Evolutionary conservation across 805 yeast genomes (phyloP).

Genomic region (Middelhovenomyces tepae): DNA sequence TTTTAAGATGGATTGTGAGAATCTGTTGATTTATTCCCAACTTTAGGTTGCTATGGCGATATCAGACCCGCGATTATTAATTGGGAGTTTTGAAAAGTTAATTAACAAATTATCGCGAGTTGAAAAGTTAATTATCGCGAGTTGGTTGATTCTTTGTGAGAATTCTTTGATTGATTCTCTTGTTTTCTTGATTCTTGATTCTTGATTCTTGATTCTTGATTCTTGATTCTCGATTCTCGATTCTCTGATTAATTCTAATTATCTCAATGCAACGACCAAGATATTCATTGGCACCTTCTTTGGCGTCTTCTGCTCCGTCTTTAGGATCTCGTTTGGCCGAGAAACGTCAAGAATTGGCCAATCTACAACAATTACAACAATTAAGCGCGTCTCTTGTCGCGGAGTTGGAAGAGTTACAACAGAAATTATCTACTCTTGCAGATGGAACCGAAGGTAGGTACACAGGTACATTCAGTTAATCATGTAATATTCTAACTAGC

Average conservation of each 20-base stretch:
- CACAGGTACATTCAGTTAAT: no score
- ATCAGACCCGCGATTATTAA: no score
- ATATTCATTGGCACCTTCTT: background rate
- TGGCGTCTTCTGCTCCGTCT: conserved; percentile 14
- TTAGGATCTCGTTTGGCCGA: conserved; percentile 30
- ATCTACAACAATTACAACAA: conserved; percentile 38
- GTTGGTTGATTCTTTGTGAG: background rate
- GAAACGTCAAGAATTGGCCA: conserved; percentile 43
- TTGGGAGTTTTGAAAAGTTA: no score
- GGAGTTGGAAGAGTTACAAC: conserved; percentile 42
- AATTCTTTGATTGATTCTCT: no score
- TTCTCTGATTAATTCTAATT: background rate
- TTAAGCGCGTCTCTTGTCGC: conserved; percentile 38
- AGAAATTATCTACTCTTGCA: conserved; percentile 39
- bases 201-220: background rate
- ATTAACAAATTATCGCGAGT: no score
- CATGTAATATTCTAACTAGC: conserved; percentile 27
- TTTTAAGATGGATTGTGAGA: no score
- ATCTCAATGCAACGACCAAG: background rate
- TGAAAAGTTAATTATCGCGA: background rate
- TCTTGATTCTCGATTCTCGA: background rate
- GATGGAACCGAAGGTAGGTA: conserved; percentile 44
- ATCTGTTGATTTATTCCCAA: no score
- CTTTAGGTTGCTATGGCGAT: no score
- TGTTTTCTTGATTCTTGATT: background rate